phyloP scores from a whole-genome alignment of 148 eudicot species.

The Chenopodium suecicum region DNA sequence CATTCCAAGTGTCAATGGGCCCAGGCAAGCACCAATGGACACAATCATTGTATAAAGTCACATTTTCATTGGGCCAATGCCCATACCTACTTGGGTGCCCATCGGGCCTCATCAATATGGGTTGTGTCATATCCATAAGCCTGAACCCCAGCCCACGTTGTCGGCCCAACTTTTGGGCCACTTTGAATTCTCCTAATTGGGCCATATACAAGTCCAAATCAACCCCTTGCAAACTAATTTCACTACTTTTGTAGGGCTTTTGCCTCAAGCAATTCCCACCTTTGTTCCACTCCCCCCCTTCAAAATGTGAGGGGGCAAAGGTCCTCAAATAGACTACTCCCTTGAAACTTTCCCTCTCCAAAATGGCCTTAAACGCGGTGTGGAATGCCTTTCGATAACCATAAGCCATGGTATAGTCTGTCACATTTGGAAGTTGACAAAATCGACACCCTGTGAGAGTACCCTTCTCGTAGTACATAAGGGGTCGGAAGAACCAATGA shows the following conservation, averaged over 20 bases:
- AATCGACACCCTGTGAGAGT: conserved; percentile 56
- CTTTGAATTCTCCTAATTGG: conserved; percentile 47
- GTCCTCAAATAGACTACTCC: conserved; percentile 52
- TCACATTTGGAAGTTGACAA: conserved; percentile 44
- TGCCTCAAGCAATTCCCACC: conserved; percentile 63
- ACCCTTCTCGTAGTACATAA: conserved; percentile 50
- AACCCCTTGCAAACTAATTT: conserved; percentile 40
- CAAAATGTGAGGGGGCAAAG: conserved; percentile 69
- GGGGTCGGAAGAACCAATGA: conserved; percentile 58
- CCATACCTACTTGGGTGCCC: conserved; percentile 61
- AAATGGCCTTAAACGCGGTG: conserved; percentile 60
- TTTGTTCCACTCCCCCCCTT: conserved; percentile 57
- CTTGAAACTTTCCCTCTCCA: conserved; percentile 36
- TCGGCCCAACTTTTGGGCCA: conserved; percentile 37
- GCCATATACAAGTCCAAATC: conserved; percentile 42
- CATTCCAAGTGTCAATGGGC: conserved; percentile 58
- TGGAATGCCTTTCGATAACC: conserved; percentile 50
- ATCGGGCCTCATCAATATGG: conserved; percentile 52
- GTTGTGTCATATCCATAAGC: conserved; percentile 42
- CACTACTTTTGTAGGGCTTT: conserved; percentile 51
- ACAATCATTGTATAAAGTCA: conserved; percentile 25
- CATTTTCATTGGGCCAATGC: conserved; percentile 49
- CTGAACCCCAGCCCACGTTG: conserved; percentile 32
- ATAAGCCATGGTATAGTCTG: conserved; percentile 41
- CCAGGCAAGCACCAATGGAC: conserved; percentile 62